Base-by-base conservation (phyloP, 2,329 filamentous ascomycete species). In the Penicillium sp. region DNA sequence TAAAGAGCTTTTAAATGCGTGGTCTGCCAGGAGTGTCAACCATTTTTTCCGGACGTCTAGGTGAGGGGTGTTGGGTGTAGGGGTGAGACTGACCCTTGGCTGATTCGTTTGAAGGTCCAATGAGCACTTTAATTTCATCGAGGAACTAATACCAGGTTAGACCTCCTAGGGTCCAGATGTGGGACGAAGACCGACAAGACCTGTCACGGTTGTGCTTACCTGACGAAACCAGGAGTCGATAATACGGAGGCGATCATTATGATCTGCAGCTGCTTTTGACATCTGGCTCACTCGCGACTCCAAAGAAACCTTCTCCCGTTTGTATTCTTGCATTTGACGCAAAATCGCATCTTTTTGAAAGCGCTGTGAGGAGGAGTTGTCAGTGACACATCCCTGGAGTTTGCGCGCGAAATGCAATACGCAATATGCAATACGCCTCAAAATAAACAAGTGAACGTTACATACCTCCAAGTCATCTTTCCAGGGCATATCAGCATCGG, bases 321-420 rank as follows among this genome's bases (percentile, higher is more conserved):
- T 96, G 76, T 96, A 97, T 76, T 97, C 94, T 71, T 92, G 90
- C 92, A 99, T 96, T 77, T 97, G 93, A 55, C 95, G 90, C 68
- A 90, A 88, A 72, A 99, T 96, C 61, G 94, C 94, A 79, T 96
- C 94, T 78, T 97, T 99, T 77, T 93, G 89, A 69, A 89, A 94
- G 71, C 89, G 86, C 91, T 95, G 75, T 67, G 74, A 35, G 51
- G 57, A 57, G 42, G 53, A 51, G 40, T 58, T 49, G 54, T 73
- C 56, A 71, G 65, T 47, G 58, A 52, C 74, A 71, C 69, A 67
- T 69, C 20, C 7, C 26, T 9, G 25, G 6, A 41, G 23, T 18
- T 8, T 37, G 15, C 8, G 33, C n/a, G 33, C n/a, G 33, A 37
- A 37, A 37, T 7, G 20, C 18, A 15, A 27, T 20, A 33, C 46